Conservation (phyloP, 768 basidiomycete species). For the Boletellus emodensis region DNA sequence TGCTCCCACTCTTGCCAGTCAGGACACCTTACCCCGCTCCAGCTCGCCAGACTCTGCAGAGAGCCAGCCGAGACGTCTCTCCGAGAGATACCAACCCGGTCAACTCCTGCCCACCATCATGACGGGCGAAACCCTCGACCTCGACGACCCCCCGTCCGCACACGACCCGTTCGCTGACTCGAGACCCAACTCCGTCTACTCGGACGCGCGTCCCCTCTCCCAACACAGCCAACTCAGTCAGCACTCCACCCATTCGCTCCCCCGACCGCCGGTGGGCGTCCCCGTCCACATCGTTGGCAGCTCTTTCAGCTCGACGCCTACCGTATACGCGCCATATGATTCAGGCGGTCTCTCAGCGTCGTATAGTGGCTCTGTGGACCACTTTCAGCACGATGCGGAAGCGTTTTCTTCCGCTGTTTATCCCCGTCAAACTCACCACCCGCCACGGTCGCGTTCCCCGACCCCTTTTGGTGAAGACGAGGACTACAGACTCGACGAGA, state of each 20-base stretch:
- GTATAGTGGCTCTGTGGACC: constrained; percentile 40
- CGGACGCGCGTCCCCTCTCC: constrained; percentile 25
- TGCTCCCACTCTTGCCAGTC: not conserved
- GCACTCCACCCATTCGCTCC: constrained; percentile 27
- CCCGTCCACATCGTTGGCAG: constrained; percentile 17
- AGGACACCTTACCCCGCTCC: not conserved
- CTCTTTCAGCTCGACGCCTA: constrained; percentile 21
- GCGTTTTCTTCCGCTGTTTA: constrained; percentile 64
- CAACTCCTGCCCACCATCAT: constrained; percentile 58
- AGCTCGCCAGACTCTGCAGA: constrained; percentile 11
- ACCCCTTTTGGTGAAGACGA: constrained; percentile 74
- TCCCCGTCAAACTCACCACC: constrained; percentile 44
- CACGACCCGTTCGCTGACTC: constrained; percentile 31
- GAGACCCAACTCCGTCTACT: constrained; percentile 23
- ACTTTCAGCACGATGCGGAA: constrained; percentile 62
- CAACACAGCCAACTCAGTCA: constrained; percentile 40
- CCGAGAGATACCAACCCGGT: constrained; percentile 54
- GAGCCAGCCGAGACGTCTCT: constrained; percentile 7
- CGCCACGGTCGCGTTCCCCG: constrained; percentile 69
- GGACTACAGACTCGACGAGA: constrained; percentile 57
- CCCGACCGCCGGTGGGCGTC: constrained; percentile 19
- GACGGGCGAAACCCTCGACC: constrained; percentile 61
- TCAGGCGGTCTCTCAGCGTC: constrained; percentile 32
- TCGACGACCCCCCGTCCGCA: constrained; percentile 36
- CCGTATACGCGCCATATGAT: constrained; percentile 5